These are phyloP conservation scores for Lactarius indigo DNA, from an alignment of 768 basidiomycete genomes.

Conservation along the genomic window DNA sequence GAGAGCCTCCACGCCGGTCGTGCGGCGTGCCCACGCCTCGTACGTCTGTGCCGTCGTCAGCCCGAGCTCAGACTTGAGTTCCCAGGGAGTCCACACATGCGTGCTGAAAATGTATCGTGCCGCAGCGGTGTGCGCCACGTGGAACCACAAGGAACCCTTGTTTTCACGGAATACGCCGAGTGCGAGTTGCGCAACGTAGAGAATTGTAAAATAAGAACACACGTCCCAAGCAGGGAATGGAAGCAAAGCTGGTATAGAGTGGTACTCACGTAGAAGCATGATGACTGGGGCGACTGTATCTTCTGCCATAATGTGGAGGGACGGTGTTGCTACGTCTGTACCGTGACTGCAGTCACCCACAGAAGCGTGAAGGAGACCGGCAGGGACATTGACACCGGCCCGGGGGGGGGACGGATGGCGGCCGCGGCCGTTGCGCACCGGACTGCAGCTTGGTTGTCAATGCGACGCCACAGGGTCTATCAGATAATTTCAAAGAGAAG, in stretches of 20 bases:
- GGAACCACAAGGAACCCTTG: slow-evolving; percentile 10
- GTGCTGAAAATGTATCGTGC: neutral
- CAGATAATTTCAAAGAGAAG: neutral
- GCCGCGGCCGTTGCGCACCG: no score
- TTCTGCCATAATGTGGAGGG: neutral
- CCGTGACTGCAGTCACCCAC: no score
- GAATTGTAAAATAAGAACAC: no score
- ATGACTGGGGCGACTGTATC: neutral
- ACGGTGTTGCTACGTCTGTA: neutral
- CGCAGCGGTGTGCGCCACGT: neutral
- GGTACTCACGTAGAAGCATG: neutral
- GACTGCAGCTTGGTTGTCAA: no score
- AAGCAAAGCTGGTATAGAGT: neutral
- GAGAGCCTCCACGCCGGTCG: neutral
- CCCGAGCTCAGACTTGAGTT: neutral
- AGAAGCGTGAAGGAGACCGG: neutral
- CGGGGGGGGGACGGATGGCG: neutral
- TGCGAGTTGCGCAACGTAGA: neutral
- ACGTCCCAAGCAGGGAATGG: neutral
- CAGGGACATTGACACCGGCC: no score
- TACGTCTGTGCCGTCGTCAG: neutral
- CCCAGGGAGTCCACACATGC: neutral
- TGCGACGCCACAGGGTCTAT: neutral
- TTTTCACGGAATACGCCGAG: slow-evolving; percentile 6
- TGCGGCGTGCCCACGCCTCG: neutral